Percentiles rank a stretch among this genome's conserved stretches.
phyloP scores from a whole-genome alignment of 2,329 filamentous ascomycete species.

The Ceratocystis variospora region DNA sequence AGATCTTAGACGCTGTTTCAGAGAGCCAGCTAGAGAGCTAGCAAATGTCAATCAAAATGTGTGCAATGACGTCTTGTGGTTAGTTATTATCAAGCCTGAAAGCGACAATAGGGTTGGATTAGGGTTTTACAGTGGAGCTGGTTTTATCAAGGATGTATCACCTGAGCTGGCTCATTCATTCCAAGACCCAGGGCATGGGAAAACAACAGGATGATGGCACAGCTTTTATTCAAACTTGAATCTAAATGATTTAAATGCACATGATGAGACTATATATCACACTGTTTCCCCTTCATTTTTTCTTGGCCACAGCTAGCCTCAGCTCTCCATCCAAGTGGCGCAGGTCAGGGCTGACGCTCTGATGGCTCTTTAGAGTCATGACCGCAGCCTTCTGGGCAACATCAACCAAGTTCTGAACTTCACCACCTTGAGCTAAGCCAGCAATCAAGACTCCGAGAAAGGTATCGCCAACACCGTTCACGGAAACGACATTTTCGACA shows the following conservation, averaged over 20 bases:
- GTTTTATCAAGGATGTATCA: background rate
- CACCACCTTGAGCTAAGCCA: slow-evolving; percentile 50
- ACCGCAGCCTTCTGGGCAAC: slow-evolving; percentile 72
- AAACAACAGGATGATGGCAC: background rate
- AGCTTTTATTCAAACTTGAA: background rate
- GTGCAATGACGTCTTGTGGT: background rate
- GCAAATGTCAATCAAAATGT: background rate
- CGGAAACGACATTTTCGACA: slow-evolving; percentile 55
- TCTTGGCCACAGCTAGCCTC: slow-evolving; percentile 20
- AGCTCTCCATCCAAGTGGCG: slow-evolving; percentile 33
- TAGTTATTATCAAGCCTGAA: background rate
- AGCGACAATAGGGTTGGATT: background rate
- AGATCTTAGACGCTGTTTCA: too few species aligned
- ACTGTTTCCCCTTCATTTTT: background rate
- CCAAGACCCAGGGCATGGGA: background rate
- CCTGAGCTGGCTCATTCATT: too few species aligned
- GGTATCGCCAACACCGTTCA: slow-evolving; percentile 91
- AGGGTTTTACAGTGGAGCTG: background rate
- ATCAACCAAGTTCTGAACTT: slow-evolving; percentile 50
- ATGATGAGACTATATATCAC: background rate
- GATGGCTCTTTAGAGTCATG: slow-evolving; percentile 58
- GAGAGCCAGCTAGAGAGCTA: too few species aligned
- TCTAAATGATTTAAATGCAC: background rate
- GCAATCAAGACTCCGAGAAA: slow-evolving; percentile 77
- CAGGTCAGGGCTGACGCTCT: slow-evolving; percentile 54